A percentile compares a stretch with the other conserved stretches of the same genome.
phyloP scores from a whole-genome alignment of 2,329 filamentous ascomycete genomes.

The Diaporthe sp. region DNA sequence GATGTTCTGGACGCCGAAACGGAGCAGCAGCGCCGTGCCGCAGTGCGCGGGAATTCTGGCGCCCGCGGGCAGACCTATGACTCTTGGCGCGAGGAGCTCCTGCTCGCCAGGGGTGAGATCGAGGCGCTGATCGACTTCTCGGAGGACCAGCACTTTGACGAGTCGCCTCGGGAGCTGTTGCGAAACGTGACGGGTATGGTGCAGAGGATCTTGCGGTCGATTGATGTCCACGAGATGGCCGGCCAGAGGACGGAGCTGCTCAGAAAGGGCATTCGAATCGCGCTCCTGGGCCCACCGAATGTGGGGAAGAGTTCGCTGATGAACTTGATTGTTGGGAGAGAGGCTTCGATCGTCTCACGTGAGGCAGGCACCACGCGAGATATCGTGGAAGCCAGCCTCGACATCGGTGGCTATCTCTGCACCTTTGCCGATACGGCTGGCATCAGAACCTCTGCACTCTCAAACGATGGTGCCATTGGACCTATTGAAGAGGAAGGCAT shows the following conservation, averaged over 20 bases:
- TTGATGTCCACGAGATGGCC: slow-evolving; percentile 80
- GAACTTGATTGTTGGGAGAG: slow-evolving; percentile 89
- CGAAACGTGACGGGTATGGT: slow-evolving; percentile 78
- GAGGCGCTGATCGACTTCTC: slow-evolving; percentile 98
- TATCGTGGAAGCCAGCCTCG: slow-evolving; percentile 91
- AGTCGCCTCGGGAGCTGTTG: slow-evolving; percentile 81
- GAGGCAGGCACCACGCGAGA: slow-evolving; percentile 96
- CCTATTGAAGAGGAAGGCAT: slow-evolving; percentile 92
- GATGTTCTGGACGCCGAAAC: slow-evolving; percentile 79
- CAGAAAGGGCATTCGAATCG: slow-evolving; percentile 86
- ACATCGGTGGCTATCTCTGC: slow-evolving; percentile 90
- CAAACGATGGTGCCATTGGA: slow-evolving; percentile 65
- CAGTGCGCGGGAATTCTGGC: slow-evolving; percentile 82
- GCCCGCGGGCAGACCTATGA: slow-evolving; percentile 83
- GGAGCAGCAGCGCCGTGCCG: slow-evolving; percentile 91
- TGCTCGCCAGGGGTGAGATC: slow-evolving; percentile 88
- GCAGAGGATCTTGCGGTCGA: slow-evolving; percentile 68
- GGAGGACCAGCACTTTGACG: slow-evolving; percentile 97
- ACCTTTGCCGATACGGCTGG: slow-evolving; percentile 97
- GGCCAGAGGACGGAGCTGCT: slow-evolving; percentile 87
- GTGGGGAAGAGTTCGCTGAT: slow-evolving; percentile 95
- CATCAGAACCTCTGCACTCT: slow-evolving; percentile 68
- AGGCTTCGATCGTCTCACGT: slow-evolving; percentile 93
- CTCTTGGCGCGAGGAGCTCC: slow-evolving; percentile 80
- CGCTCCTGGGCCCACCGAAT: slow-evolving; percentile 91